Evolutionary conservation across 257 asterid genomes (phyloP).

Genomic region (Asclepias syriaca): DNA sequence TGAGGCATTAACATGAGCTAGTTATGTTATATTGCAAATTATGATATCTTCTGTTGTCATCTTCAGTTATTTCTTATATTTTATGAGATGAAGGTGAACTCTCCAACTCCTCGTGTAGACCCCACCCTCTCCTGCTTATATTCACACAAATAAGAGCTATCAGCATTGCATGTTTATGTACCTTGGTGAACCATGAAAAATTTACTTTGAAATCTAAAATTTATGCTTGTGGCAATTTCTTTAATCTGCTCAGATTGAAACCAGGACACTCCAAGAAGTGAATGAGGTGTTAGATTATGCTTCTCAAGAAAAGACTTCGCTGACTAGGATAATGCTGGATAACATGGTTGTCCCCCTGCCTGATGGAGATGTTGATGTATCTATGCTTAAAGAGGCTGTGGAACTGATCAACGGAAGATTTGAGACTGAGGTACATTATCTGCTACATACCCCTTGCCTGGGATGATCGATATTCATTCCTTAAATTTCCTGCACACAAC

Average conservation of each 20-base stretch:
- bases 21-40: too few relatives aligned
- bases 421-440: slow-evolving; percentile 73
- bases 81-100: neutral
- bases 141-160: neutral
- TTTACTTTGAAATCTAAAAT: neutral
- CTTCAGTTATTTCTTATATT: neutral
- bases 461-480: neutral
- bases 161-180: neutral
- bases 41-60: neutral
- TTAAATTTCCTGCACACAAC: neutral
- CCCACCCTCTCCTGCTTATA: neutral
- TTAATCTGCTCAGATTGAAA: slow-evolving; percentile 60
- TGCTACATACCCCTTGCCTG: neutral
- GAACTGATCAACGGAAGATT: slow-evolving; percentile 61
- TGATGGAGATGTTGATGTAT: slow-evolving; percentile 68
- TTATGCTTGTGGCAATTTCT: neutral
- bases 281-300: slow-evolving; percentile 71
- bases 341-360: slow-evolving; percentile 92
- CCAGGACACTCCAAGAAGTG: slow-evolving; percentile 90
- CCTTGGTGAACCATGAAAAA: neutral
- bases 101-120: neutral
- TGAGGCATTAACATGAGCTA: neutral
- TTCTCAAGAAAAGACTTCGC: slow-evolving; percentile 54
- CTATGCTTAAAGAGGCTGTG: slow-evolving; percentile 92
- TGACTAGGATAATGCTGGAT: slow-evolving; percentile 89